These are phyloP conservation scores for Penicillium coprophilum DNA, from an alignment of 495 filamentous ascomycete genomes.

Conservation along the genomic window DNA sequence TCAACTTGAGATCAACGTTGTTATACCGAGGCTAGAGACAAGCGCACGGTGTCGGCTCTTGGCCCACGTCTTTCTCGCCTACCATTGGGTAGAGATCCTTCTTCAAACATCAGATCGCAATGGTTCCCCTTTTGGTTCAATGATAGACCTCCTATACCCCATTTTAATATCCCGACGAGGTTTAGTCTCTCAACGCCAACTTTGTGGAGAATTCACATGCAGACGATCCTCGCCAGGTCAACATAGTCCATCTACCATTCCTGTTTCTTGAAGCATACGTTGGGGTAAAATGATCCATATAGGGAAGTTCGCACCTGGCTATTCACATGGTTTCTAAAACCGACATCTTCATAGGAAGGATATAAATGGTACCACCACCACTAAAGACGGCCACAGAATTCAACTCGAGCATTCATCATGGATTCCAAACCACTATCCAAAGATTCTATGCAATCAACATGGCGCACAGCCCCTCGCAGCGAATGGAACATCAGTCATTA, in stretches of 20 bases:
- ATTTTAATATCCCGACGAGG: background rate
- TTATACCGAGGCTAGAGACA: slow-evolving; percentile 6
- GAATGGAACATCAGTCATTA: slow-evolving; percentile 40
- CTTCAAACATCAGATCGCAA: background rate
- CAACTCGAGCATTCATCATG: slow-evolving; percentile 17
- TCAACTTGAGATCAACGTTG: slow-evolving; percentile 6
- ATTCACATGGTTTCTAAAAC: slow-evolving; percentile 18
- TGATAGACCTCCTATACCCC: background rate
- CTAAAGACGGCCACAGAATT: background rate
- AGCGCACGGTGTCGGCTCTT: background rate
- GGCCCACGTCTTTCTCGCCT: background rate
- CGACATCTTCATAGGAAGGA: slow-evolving; percentile 4
- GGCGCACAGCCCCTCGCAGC: slow-evolving; percentile 34
- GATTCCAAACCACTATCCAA: slow-evolving; percentile 33
- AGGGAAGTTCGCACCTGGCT: slow-evolving; percentile 7
- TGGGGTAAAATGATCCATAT: slow-evolving; percentile 23
- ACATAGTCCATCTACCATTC: background rate
- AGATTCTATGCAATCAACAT: slow-evolving; percentile 48
- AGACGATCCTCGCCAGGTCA: slow-evolving; percentile 12
- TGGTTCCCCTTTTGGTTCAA: slow-evolving; percentile 10
- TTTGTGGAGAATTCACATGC: slow-evolving; percentile 24
- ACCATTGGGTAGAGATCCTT: slow-evolving; percentile 8
- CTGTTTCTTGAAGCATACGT: slow-evolving; percentile 15
- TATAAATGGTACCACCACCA: slow-evolving; percentile 19
- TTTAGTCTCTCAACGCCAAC: background rate